A percentile compares a stretch with the other conserved stretches of the same genome.
phyloP scores from a whole-genome alignment of 2,329 filamentous ascomycete genomes.

The Blastomyces silverae region DNA sequence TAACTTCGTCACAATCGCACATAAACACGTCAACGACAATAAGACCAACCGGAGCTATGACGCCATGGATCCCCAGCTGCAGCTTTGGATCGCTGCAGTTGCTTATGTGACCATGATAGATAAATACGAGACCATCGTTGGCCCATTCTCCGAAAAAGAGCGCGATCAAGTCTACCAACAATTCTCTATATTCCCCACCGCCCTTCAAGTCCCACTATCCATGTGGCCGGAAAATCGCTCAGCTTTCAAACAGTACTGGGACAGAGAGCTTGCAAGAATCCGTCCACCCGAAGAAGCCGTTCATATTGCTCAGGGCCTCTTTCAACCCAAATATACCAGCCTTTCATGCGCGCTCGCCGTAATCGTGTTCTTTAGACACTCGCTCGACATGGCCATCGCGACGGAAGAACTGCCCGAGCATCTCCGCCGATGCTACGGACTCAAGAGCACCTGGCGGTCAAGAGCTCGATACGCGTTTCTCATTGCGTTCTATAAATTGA shows the following conservation, averaged over 20 bases:
- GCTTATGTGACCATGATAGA: slow-evolving; percentile 16
- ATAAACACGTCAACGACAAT: slow-evolving; percentile 17
- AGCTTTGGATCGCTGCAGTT: slow-evolving; percentile 21
- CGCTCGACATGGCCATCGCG: slow-evolving; percentile 2
- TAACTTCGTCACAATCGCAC: slow-evolving; percentile 18
- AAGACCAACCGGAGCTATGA: slow-evolving; percentile 14
- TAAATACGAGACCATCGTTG: slow-evolving; percentile 17
- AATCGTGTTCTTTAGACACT: slow-evolving; percentile 6
- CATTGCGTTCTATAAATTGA: slow-evolving; percentile 7
- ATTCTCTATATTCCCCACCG: slow-evolving; percentile 20
- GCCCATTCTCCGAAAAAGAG: slow-evolving; percentile 15
- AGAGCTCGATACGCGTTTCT: background rate
- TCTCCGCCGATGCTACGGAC: background rate
- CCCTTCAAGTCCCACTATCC: slow-evolving; percentile 18
- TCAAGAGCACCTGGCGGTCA: slow-evolving; percentile 5
- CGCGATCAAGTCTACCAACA: slow-evolving; percentile 18
- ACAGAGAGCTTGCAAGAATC: background rate
- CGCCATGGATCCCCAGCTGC: slow-evolving; percentile 18
- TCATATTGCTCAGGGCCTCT: slow-evolving; percentile 3
- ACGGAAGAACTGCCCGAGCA: slow-evolving; percentile 8
- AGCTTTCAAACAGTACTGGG: slow-evolving; percentile 3
- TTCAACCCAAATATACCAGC: background rate
- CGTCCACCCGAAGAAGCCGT: background rate
- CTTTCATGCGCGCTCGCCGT: background rate
- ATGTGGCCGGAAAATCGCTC: slow-evolving; percentile 17